Percentiles rank a stretch among this genome's conserved stretches.
These are phyloP conservation scores for Closterium sp. DNA, from an alignment of 139 green algal genomes.

Conservation along the genomic window DNA sequence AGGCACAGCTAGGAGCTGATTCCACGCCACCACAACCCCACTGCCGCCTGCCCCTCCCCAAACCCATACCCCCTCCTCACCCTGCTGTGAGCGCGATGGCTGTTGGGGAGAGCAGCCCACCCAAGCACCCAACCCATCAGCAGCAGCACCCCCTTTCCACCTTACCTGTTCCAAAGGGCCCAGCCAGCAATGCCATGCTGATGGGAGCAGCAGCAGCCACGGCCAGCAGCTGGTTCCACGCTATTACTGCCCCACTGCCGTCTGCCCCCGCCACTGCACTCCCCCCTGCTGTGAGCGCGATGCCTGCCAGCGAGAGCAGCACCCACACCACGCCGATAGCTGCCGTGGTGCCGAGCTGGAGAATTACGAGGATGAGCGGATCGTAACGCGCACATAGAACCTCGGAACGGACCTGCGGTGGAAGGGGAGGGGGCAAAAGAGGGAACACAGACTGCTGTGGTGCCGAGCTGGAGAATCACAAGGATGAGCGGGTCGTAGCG, in stretches of 20 bases:
- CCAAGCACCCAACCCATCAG: background rate
- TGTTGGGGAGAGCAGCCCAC: too few relatives aligned
- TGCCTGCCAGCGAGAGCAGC: background rate
- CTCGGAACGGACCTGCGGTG: conserved; percentile 28
- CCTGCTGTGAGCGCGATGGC: too few relatives aligned
- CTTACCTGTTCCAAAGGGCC: conserved; percentile 23
- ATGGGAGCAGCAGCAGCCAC: background rate
- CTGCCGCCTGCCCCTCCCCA: too few relatives aligned
- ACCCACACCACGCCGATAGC: conserved; percentile 5
- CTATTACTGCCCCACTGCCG: background rate
- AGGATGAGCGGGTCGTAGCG: conserved; percentile 6
- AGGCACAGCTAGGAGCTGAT: too few relatives aligned
- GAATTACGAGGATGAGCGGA: conserved; percentile 1
- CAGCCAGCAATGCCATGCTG: background rate
- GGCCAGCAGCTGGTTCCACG: background rate
- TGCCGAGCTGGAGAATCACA: conserved; percentile 9
- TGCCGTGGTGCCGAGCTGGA: conserved; percentile 18
- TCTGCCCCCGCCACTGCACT: background rate
- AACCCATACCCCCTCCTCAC: too few relatives aligned
- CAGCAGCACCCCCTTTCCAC: too few relatives aligned
- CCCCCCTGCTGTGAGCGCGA: background rate
- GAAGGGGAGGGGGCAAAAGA: too few relatives aligned
- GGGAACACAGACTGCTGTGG: too few relatives aligned
- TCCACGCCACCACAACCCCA: too few relatives aligned
- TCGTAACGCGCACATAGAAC: background rate